Evolutionary conservation across 1,284 basidiomycete genomes (phyloP), one percentile per base, ranked within the genome.

Genomic region (Coniferiporia sulphurascens): DNA sequence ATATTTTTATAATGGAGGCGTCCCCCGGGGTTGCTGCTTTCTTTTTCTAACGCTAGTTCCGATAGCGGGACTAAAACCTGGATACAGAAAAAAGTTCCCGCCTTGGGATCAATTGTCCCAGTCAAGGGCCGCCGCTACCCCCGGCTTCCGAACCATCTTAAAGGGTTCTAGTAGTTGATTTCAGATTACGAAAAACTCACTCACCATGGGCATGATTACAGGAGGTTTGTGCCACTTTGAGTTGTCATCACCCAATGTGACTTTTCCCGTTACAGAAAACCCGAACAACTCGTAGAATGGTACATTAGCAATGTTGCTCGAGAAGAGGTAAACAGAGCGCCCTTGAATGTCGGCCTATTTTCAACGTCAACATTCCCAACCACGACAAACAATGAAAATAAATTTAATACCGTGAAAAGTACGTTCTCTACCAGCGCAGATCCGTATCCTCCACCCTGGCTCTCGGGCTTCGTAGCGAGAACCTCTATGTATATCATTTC

Each of bases 251-350:
- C 66, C 67, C 15, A 68, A 50, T 0, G 36, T 21, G 45, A 64
- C 52, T 32, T 64, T 32, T 0, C 22, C 53, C 3, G 62, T 57
- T 10, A 50, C 49, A 3, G 52, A 50, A 52, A 64, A 68, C 27
- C 66, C 66, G 32, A 62, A 62, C 9, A 59, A 60, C 46, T 66
- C 63, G 58, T 67, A 68, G 53, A 65, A 67, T 10, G 54, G 49
- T 2, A 63, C 63, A 48, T 68, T 68, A 0, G 21, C n/a, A 27
- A 49, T n/a, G 44, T 67, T 66, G 21, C 66, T 63, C 2, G 64
- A 62, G n/a, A 49, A 38, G 4, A 67, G 62, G 35, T 53, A 63
- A 0, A 64, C 59, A 8, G 63, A 53, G n/a, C 60, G 60, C 21
- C 58, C 55, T 34, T 63, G 62, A 0, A 54, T 56, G 52, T 67